Conservation (phyloP, 768 basidiomycete genomes). For the Myochromella boudieri region DNA sequence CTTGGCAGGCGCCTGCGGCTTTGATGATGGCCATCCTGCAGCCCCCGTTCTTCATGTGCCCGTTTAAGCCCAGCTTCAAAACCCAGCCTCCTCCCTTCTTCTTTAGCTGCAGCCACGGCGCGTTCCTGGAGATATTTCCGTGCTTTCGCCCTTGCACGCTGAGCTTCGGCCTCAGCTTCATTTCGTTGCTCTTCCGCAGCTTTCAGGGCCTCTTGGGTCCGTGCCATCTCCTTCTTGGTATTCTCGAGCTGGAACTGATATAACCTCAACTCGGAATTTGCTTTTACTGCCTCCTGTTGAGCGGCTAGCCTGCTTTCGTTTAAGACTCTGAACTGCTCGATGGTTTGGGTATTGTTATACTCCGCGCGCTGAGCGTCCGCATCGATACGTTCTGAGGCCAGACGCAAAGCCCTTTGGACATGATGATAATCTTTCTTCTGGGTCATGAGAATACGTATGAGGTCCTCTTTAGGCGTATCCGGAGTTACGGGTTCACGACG, state of each 20-base stretch:
- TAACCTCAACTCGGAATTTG: slow-evolving; percentile 35
- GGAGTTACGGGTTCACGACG: slow-evolving; percentile 7
- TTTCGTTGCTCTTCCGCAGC: slow-evolving; percentile 51
- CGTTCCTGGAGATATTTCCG: slow-evolving; percentile 51
- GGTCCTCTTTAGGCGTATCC: slow-evolving; percentile 24
- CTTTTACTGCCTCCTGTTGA: slow-evolving; percentile 35
- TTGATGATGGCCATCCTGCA: too few relatives aligned
- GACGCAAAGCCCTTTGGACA: slow-evolving; percentile 34
- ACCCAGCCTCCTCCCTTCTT: slow-evolving; percentile 56
- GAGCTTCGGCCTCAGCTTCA: slow-evolving; percentile 56
- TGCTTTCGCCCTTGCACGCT: slow-evolving; percentile 49
- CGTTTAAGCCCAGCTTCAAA: slow-evolving; percentile 48
- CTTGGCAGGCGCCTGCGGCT: too few relatives aligned
- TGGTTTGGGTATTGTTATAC: slow-evolving; percentile 33
- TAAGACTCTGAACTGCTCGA: slow-evolving; percentile 31
- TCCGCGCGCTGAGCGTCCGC: slow-evolving; percentile 32
- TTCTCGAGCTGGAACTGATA: slow-evolving; percentile 39
- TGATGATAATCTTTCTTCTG: slow-evolving; percentile 34
- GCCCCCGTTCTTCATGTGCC: slow-evolving; percentile 30
- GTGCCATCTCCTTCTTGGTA: slow-evolving; percentile 49
- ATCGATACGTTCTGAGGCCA: slow-evolving; percentile 33
- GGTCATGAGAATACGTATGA: slow-evolving; percentile 29
- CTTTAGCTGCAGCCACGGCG: slow-evolving; percentile 50
- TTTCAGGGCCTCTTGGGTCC: slow-evolving; percentile 49
- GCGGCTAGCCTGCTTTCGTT: slow-evolving; percentile 36